Percentiles rank a stretch among this genome's conserved stretches.
Evolutionary conservation across 1,284 basidiomycete species (phyloP).

Genomic region (Cryptococcus sp.): DNA sequence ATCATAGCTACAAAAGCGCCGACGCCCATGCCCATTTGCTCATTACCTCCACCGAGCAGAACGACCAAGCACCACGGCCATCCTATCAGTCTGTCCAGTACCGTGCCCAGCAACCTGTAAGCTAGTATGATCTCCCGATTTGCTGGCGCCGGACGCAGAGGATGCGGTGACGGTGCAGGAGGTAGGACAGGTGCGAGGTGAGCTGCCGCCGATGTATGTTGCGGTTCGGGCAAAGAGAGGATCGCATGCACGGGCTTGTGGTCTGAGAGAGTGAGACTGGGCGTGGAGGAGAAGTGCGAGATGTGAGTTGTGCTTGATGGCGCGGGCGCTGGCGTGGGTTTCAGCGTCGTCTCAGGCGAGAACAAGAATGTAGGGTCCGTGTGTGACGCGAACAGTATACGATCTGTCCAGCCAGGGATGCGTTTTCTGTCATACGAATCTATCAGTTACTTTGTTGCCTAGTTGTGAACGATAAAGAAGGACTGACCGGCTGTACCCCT

Average conservation of each 20-base stretch:
- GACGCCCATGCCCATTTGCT: constrained; percentile 43
- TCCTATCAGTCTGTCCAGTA: constrained; percentile 43
- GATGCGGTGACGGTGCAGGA: constrained; percentile 29
- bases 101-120: constrained; percentile 29
- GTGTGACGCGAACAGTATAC: constrained; percentile 82
- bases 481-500: constrained; percentile 69
- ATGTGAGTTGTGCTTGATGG: constrained; percentile 38
- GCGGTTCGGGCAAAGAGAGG: constrained; percentile 33
- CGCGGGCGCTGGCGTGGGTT: constrained; percentile 14
- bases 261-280: constrained; percentile 49
- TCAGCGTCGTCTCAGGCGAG: constrained; percentile 22
- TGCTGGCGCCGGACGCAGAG: constrained; percentile 25
- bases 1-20: constrained; percentile 46
- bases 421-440: constrained; percentile 59
- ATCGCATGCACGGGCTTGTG: constrained; percentile 54
- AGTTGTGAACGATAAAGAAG: background rate
- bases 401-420: constrained; percentile 90
- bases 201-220: constrained; percentile 31
- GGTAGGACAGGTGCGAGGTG: constrained; percentile 39
- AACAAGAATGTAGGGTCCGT: constrained; percentile 57
- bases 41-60: constrained; percentile 45
- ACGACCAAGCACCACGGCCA: constrained; percentile 46
- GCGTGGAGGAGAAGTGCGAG: constrained; percentile 41
- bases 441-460: background rate
- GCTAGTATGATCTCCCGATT: constrained; percentile 32